A percentile compares a stretch with the other conserved stretches of the same genome.
Conservation (phyloP, 2,329 filamentous ascomycete genomes). For the Didymella keratinophila region DNA sequence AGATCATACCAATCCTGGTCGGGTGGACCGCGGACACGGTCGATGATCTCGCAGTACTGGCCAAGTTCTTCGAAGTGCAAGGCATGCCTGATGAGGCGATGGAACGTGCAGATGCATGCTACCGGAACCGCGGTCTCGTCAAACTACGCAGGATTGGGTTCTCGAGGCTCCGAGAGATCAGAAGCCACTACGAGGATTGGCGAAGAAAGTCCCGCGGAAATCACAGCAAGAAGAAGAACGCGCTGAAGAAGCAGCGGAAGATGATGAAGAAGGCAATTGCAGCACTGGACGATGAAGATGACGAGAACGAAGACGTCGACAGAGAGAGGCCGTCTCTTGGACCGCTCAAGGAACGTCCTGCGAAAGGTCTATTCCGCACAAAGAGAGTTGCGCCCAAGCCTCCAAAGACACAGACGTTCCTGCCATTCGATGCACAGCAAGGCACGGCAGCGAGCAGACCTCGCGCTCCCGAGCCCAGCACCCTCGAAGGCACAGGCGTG, state of each 20-base stretch:
- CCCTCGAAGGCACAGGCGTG: constrained; percentile 41
- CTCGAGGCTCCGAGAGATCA: constrained; percentile 40
- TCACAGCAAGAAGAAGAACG: constrained; percentile 38
- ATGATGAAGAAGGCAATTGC: constrained; percentile 37
- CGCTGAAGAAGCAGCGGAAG: constrained; percentile 36
- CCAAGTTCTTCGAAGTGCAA: constrained; percentile 79
- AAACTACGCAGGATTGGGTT: constrained; percentile 56
- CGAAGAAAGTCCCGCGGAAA: constrained; percentile 41
- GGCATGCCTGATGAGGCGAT: constrained; percentile 65
- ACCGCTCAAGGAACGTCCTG: constrained; percentile 34
- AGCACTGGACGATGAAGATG: constrained; percentile 28
- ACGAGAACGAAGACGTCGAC: constrained; percentile 24
- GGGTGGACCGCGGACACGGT: constrained; percentile 75
- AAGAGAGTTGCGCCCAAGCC: constrained; percentile 28
- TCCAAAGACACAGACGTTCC: constrained; percentile 37
- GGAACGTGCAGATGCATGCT: constrained; percentile 68
- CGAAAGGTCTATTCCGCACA: constrained; percentile 41
- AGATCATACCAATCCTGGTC: constrained; percentile 77
- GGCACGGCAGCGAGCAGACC: neutral
- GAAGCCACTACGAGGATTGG: constrained; percentile 35
- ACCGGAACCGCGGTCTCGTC: constrained; percentile 66
- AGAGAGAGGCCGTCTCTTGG: constrained; percentile 30
- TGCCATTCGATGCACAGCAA: constrained; percentile 35
- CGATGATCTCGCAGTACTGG: constrained; percentile 79
- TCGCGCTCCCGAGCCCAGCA: constrained; percentile 22